These are phyloP conservation scores for Phytophthora citricola DNA, from an alignment of 352 stramenopile genomes.

Conservation along the genomic window DNA sequence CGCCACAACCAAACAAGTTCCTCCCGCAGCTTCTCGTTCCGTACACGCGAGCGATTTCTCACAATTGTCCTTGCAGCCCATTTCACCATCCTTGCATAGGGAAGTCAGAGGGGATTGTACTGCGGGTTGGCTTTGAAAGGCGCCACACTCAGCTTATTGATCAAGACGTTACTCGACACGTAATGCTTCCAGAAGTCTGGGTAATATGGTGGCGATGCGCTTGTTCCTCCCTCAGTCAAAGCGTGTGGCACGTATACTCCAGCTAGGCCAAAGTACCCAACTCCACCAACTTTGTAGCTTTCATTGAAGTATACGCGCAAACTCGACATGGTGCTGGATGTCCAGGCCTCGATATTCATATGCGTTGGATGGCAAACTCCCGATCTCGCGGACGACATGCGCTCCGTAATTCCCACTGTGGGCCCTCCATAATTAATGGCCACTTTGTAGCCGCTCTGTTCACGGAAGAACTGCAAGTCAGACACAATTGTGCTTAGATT, in stretches of 20 bases:
- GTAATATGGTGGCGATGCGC: conserved; percentile 30
- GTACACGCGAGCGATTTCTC: conserved; percentile 52
- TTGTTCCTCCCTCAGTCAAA: conserved; percentile 32
- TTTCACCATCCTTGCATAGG: conserved; percentile 38
- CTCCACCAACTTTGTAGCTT: conserved; percentile 34
- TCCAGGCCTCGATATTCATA: conserved; percentile 68
- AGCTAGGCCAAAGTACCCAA: conserved; percentile 50
- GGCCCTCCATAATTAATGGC: conserved; percentile 18
- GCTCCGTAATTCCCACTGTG: conserved; percentile 26
- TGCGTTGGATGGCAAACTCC: conserved; percentile 61
- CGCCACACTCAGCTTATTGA: conserved; percentile 34
- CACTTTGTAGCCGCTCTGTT: conserved; percentile 43
- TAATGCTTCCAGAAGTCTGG: conserved; percentile 68
- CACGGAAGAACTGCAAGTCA: background rate
- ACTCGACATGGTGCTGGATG: conserved; percentile 32
- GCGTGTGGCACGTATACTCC: conserved; percentile 53
- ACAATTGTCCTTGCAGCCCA: conserved; percentile 58
- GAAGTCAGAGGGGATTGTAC: conserved; percentile 40
- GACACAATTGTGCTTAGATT: too few relatives aligned
- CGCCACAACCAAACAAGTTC: conserved; percentile 47
- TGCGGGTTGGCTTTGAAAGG: conserved; percentile 32
- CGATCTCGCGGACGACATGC: conserved; percentile 37
- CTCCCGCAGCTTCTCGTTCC: conserved; percentile 18
- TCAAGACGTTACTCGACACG: conserved; percentile 39
- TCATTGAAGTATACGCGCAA: conserved; percentile 53